phyloP scores from a whole-genome alignment of 768 basidiomycete genomes.

The Lactarius vividus region DNA sequence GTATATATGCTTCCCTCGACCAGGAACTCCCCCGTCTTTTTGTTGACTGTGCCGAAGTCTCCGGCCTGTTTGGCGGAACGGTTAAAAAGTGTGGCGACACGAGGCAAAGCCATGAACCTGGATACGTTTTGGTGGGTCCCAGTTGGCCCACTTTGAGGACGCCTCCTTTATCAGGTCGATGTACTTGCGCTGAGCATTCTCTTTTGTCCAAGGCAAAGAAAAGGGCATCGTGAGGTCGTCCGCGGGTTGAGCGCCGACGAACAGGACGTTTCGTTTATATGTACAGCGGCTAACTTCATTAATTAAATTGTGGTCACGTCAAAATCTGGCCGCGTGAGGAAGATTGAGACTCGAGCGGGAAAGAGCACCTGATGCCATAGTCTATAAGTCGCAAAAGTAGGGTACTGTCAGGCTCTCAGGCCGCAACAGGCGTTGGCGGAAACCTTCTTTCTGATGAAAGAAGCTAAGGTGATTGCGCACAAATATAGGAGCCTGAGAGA shows the following conservation, averaged over 20 bases:
- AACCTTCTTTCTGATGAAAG: neutral
- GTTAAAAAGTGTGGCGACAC: neutral
- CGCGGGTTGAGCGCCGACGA: neutral
- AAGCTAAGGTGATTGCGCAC: neutral
- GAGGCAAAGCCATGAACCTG: neutral
- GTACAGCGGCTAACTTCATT: neutral
- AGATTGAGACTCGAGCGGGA: neutral
- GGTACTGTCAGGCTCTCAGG: neutral
- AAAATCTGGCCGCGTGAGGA: neutral
- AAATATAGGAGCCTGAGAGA: neutral
- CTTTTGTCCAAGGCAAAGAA: neutral
- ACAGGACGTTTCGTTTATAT: neutral
- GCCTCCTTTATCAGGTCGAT: constrained; percentile 15
- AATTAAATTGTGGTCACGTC: neutral
- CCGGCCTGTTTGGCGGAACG: constrained; percentile 5
- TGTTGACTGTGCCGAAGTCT: constrained; percentile 12
- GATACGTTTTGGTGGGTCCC: constrained; percentile 10
- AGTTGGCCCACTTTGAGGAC: constrained; percentile 13
- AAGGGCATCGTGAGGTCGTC: constrained; percentile 7
- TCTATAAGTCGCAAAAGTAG: neutral
- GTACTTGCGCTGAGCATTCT: constrained; percentile 18
- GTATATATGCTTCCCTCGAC: constrained; percentile 20
- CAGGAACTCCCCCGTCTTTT: constrained; percentile 7
- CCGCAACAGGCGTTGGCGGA: neutral
- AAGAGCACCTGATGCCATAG: neutral